Evolutionary conservation across 1,139 yeast genomes (phyloP), one percentile per base, ranked within the genome.

Genomic region (Meyerozyma smithsonii): DNA sequence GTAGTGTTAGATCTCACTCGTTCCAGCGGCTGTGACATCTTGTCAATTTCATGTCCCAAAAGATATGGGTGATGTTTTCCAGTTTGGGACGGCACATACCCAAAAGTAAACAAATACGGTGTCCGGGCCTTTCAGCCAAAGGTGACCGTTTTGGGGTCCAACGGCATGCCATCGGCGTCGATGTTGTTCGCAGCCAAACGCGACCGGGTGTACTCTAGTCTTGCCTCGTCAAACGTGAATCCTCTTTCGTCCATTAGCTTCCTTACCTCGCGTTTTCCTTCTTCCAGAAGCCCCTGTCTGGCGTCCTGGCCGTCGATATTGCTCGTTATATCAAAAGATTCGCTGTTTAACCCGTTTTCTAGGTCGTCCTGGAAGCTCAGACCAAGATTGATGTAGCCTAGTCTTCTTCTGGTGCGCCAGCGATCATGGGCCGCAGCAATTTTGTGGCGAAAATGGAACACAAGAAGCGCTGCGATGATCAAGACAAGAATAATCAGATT

Each of bases 221-320:
- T 66, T 1, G 95, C 95, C 36, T 79, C 79, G 54, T 86, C 95
- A 57, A 86, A 86, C 1, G 74, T 52, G 28, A 83, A 42, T 18
- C 65, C 55, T 32, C 62, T 54, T 19, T 64, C 59, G 5, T 64
- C 52, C 94, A 85, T 85, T 15, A 84, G 64, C 26, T 58, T 49
- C 43, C 65, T 63, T 14, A 86, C 78, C 40, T 67, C 73, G 11
- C 52, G 52, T 54, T 79, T 81, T 3, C 85, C 78, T 4, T 46
- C 55, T 28, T 67, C 77, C 55, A 78, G 81, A 35, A 86, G 64
- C 1, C 95, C 95, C 12, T 62, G 53, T 40, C 95, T 70, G 1
- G 64, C 37, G 52, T 86, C 95, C 26, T 64, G 63, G 10, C 60
- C 57, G 11, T 66, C 49, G 43, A 83, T 80, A 36, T 72, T 68